Conservation (phyloP, 495 filamentous ascomycete genomes). For the Platismatia glauca region DNA sequence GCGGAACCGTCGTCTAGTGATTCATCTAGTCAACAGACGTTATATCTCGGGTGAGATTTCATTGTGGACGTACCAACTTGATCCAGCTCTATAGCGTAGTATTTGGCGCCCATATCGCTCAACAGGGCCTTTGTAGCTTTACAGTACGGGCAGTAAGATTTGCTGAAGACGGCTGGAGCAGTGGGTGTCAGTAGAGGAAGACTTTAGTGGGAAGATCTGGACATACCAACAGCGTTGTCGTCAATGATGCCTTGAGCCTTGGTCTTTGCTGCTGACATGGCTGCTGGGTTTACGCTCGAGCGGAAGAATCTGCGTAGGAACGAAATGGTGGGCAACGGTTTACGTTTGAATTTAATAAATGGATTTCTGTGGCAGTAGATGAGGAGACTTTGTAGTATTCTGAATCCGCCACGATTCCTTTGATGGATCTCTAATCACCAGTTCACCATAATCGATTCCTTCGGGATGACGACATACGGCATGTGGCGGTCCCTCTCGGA, state of each 20-base stretch:
- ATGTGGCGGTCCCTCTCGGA: neutral
- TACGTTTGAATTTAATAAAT: neutral
- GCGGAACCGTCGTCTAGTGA: constrained; percentile 62
- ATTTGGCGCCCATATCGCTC: constrained; percentile 59
- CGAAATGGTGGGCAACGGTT: constrained; percentile 49
- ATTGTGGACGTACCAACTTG: constrained; percentile 52
- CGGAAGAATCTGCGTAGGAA: constrained; percentile 74
- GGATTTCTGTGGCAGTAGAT: neutral
- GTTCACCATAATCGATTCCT: too few species aligned
- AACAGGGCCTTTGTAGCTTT: constrained; percentile 66
- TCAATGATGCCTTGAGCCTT: constrained; percentile 84
- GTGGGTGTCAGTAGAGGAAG: neutral
- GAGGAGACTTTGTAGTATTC: neutral
- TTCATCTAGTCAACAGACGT: neutral
- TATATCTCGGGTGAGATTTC: neutral
- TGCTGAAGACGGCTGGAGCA: constrained; percentile 76
- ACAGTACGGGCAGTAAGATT: constrained; percentile 97
- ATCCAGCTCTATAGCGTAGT: constrained; percentile 72
- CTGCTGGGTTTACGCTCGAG: constrained; percentile 49
- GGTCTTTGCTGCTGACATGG: constrained; percentile 76
- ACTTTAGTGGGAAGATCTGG: neutral
- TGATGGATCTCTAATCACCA: constrained; percentile 3
- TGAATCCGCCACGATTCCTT: neutral
- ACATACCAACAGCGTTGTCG: constrained; percentile 81
- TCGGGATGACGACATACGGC: constrained; percentile 11